Base-by-base conservation (phyloP, 768 basidiomycete genomes). In the Ephemerocybe angulata region DNA sequence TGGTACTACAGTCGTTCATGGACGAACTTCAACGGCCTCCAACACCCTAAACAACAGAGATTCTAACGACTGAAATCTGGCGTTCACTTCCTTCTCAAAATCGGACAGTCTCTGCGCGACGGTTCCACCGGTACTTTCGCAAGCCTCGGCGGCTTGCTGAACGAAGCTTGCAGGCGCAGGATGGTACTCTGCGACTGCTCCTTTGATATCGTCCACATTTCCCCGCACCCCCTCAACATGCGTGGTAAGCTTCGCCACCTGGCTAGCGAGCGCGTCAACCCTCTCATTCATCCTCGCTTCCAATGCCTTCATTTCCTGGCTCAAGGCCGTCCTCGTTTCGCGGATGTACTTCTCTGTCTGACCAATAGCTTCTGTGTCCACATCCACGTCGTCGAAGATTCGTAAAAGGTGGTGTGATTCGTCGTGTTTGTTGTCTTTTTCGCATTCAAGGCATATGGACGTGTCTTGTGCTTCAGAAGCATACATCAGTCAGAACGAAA, bases 31-130 rank as follows among this genome's bases (percentile, higher is more conserved):
- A 17, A 41, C 38, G 17, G 38, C 38, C n/a, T 41, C 38, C 21
- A 41, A n/a, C 38, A 41, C 38, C 5, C n/a, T 6, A 13, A 41
- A 19, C 38, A 56, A 49, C 29, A 56, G 37, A 3, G 47, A 38
- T 35, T 56, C 55, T 27, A 56, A 50, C 29, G 55, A 51, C 19
- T 48, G 33, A 31, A 56, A 33, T 22, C 49, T 37, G 29, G 55
- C 40, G 8, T 49, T 49, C 4, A 56, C 41, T n/a, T 56, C 51
- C 17, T 11, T 33, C 46, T 54, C 53, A 4, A 54, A 31, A 13
- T 43, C 30, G 21, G n/a, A 19, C 17, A 54, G 33, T 12, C 53
- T 29, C 3, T 41, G 38, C 38, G 38, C 7, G 5, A 41, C 38
- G 5, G 38, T 17, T 13, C 15, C 6, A 19, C 5, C 10, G 38